Conservation (phyloP, 192 early-diverging fungal species). For the Umbelopsis sp. region DNA sequence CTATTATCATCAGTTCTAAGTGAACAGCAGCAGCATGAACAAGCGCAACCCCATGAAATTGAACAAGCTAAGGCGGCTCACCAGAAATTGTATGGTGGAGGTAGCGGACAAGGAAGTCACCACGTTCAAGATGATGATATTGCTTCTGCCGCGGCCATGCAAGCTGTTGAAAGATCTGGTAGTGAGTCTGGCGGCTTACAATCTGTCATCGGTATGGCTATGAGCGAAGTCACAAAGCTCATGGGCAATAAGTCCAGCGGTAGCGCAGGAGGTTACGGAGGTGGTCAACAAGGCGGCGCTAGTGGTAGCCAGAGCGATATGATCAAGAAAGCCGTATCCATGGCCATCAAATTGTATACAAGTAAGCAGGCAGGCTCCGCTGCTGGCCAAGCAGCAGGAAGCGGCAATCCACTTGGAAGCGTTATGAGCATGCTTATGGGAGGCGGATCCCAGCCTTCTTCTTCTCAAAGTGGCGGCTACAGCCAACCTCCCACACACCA, state of each 20-base stretch:
- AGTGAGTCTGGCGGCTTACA: background rate
- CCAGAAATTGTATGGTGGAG: background rate
- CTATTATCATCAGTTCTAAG: background rate
- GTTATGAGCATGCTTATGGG: background rate
- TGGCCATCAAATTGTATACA: conserved; percentile 2
- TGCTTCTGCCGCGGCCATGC: conserved; percentile 11
- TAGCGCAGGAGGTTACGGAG: background rate
- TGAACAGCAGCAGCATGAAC: background rate
- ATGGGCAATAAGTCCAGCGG: background rate
- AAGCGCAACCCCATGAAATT: conserved; percentile 9
- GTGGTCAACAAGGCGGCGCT: background rate
- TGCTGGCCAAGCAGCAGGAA: background rate
- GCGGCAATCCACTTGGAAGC: background rate
- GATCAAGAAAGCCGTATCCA: conserved; percentile 6
- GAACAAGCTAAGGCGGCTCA: background rate
- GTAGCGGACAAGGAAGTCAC: background rate
- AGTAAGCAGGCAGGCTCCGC: conserved; percentile 12
- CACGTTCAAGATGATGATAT: background rate
- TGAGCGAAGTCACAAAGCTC: conserved; percentile 11
- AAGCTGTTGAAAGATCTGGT: background rate
- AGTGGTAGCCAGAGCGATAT: conserved; percentile 6
- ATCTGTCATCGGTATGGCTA: conserved; percentile 11
- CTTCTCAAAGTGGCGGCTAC: background rate
- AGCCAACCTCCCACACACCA: background rate
- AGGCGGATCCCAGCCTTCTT: background rate